Evolutionary conservation across 169 alveolate genomes (phyloP).

Genomic region (Toxoplasma gondii): DNA sequence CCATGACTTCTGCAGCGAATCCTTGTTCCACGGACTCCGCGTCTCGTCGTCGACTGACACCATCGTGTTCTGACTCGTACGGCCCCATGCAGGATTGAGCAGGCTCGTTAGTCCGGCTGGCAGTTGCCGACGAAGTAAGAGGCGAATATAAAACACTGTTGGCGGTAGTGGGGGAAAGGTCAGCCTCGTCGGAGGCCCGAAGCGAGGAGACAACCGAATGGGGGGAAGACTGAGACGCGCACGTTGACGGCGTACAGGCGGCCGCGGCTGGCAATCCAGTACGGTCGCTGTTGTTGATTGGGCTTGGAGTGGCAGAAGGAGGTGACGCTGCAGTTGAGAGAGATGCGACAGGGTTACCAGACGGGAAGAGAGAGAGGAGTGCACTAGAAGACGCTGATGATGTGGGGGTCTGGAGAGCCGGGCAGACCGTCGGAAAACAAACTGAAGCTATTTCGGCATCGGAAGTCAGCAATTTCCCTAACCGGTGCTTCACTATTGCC

Average conservation of each 20-base stretch:
- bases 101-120: no score
- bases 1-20: no score
- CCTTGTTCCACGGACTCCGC: no score
- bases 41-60: no score
- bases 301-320: neutral
- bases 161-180: neutral
- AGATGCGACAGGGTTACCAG: neutral
- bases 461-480: neutral
- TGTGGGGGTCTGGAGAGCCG: neutral
- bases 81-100: no score
- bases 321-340: neutral
- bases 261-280: neutral
- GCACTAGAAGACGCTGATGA: neutral
- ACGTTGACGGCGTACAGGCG: conserved; percentile 11
- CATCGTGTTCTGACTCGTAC: no score
- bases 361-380: neutral
- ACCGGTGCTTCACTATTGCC: neutral
- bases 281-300: neutral
- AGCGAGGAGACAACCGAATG: conserved; percentile 11
- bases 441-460: neutral
- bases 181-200: neutral
- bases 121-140: neutral
- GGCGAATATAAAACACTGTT: neutral
- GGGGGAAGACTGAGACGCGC: conserved; percentile 35
- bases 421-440: neutral